phyloP scores from a whole-genome alignment of 2,329 filamentous ascomycete species.

The Fusarium nematophilum region DNA sequence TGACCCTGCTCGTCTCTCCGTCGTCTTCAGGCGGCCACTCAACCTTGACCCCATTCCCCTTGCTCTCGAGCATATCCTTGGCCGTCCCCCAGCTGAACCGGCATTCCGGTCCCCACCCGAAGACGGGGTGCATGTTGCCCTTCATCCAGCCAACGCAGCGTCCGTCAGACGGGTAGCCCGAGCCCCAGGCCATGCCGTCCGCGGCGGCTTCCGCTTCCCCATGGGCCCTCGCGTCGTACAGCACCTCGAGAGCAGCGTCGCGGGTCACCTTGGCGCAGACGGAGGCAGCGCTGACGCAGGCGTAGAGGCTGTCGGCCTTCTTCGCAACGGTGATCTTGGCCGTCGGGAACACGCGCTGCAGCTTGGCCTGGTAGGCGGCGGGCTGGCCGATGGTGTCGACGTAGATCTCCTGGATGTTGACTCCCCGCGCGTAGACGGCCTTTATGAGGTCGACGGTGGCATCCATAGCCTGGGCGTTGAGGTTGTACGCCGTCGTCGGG shows the following conservation, averaged over 20 bases:
- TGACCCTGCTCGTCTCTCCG: constrained; percentile 74
- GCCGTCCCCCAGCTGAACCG: constrained; percentile 96
- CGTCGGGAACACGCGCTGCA: constrained; percentile 86
- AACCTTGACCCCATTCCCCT: constrained; percentile 74
- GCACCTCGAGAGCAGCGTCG: constrained; percentile 86
- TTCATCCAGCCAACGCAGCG: constrained; percentile 85
- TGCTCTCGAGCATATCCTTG: constrained; percentile 91
- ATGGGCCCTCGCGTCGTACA: constrained; percentile 66
- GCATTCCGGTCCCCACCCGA: constrained; percentile 94
- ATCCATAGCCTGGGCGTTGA: constrained; percentile 96
- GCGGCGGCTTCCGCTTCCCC: constrained; percentile 46
- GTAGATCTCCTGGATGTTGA: constrained; percentile 89
- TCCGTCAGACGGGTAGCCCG: constrained; percentile 90
- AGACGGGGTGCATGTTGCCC: constrained; percentile 88
- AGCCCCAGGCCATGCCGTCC: constrained; percentile 77
- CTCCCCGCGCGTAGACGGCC: constrained; percentile 78
- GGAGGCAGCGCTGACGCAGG: constrained; percentile 91
- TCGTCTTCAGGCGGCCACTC: constrained; percentile 87
- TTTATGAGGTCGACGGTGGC: constrained; percentile 86
- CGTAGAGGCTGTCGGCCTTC: constrained; percentile 93
- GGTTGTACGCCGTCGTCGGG: constrained; percentile 77
- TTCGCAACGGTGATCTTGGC: constrained; percentile 81
- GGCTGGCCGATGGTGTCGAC: constrained; percentile 95
- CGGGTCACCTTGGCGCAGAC: constrained; percentile 97
- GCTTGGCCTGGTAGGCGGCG: constrained; percentile 82